Evolutionary conservation across 305 asterid species (phyloP), one percentile per base, ranked within the genome.

Genomic region (Fraxinus ornus): DNA sequence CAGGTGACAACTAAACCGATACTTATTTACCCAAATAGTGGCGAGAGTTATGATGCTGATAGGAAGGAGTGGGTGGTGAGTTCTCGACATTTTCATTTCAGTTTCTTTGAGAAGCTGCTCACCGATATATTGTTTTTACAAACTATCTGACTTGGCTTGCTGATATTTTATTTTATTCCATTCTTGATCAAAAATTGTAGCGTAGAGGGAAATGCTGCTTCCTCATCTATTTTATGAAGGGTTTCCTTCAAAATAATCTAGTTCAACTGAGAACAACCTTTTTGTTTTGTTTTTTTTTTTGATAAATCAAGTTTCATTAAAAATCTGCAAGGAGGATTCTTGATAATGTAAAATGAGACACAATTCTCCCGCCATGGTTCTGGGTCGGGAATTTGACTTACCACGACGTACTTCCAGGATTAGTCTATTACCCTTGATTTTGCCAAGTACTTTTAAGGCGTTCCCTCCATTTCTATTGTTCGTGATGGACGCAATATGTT

Each of bases 11-110:
- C 86, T 74, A 95, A 93, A 83, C 98, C 98, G 0, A 90, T 95
- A 82, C 90, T 93, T 79, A 92, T 94, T 82, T 95, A 95, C 82
- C 98, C 98, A 41, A 95, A 95, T 78, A 95, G 98, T 47, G 98
- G 98, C 15, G 98, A 95, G 87, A 90, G 94, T 84, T 95, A 91
- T 77, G 98, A 95, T 86, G 90, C 89, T 78, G 90, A 88, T 71
- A 85, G 15, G 57, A 95, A 95, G 89, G 88, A 89, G 84, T 95
- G 98, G 98, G 98, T 95, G 92, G 97, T 92, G 79, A 90, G 97
- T 86, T 80, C 60, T 78, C 22, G 2, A 52, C 24, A 52, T 52
- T 52, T n/a, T 52, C 64, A 17, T 52, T 52, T 52, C 64, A 52
- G 64, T 52, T 52, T n/a, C 7, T 52, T n/a, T 52, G 21, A 5